Evolutionary conservation across 73 alveolate genomes (phyloP).

Genomic region (Stentor roeselii): DNA sequence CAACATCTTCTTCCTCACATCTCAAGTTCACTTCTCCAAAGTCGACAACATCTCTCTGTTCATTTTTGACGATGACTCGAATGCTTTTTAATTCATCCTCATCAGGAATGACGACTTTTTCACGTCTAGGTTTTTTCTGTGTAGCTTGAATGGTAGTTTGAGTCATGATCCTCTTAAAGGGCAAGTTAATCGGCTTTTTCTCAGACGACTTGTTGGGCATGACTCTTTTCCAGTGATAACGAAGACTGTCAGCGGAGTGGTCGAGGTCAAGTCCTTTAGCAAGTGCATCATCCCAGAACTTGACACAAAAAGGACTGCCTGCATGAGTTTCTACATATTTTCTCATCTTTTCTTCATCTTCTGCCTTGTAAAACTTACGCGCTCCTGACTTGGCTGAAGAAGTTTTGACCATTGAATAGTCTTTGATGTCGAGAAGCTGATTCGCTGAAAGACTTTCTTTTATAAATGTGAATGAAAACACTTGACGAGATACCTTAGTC

Average conservation of each 20-base stretch:
- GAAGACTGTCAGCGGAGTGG: slow-evolving; percentile 5
- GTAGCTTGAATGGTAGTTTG: neutral
- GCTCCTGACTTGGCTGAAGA: neutral
- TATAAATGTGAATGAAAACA: neutral
- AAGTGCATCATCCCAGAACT: neutral
- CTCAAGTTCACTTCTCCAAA: neutral
- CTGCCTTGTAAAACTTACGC: neutral
- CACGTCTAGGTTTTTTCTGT: neutral
- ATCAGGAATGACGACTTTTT: neutral
- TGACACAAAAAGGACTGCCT: neutral
- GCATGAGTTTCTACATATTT: slow-evolving; percentile 10
- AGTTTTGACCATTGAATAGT: neutral
- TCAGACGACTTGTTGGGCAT: neutral
- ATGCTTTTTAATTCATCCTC: neutral
- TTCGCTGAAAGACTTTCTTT: neutral
- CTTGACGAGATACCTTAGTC: neutral
- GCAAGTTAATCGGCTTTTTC: neutral
- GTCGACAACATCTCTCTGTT: neutral
- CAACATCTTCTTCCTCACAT: slow-evolving; percentile 1
- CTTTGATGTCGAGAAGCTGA: neutral
- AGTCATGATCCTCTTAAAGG: neutral
- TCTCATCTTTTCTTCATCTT: neutral
- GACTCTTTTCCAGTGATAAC: neutral
- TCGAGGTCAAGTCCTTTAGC: neutral
- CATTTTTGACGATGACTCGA: neutral